Percentiles rank a stretch among this genome's conserved stretches.
Evolutionary conservation across 371 early-diverging fungal species (phyloP).

Genomic region (Circinella umbellata): DNA sequence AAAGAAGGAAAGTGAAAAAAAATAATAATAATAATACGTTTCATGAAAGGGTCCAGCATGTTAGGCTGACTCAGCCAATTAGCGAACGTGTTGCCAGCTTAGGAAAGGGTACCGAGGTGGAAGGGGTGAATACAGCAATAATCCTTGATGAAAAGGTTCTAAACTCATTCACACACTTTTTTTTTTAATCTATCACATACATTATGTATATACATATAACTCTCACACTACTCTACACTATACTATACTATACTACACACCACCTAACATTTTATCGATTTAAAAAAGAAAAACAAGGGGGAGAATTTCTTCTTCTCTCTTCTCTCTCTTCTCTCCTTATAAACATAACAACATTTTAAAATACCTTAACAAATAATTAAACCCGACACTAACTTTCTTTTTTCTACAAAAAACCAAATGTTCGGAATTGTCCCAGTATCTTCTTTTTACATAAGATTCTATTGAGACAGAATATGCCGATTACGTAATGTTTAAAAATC

Average conservation of each 20-base stretch:
- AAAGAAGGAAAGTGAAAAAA: neutral
- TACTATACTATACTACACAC: no score
- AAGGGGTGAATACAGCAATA: neutral
- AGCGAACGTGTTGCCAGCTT: constrained; percentile 7
- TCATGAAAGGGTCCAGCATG: constrained; percentile 12
- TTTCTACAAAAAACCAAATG: neutral
- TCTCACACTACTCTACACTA: no score
- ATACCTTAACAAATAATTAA: no score
- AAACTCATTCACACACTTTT: constrained; percentile 1
- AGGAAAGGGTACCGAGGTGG: constrained; percentile 10
- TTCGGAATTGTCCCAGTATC: neutral
- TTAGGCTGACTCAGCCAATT: constrained; percentile 13
- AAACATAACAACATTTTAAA: no score
- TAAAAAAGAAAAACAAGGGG: no score
- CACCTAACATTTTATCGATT: no score
- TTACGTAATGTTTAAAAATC: neutral
- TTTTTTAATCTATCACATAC: no score
- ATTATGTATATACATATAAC: no score
- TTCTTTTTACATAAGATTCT: neutral
- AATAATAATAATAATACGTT: neutral
- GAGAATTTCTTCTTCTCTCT: no score
- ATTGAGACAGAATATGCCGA: neutral
- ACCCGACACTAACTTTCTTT: no score
- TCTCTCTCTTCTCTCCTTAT: no score
- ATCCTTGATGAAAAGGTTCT: neutral